Conservation (phyloP, 164 flowering plant genomes). For the Tinospora cordifolia region DNA sequence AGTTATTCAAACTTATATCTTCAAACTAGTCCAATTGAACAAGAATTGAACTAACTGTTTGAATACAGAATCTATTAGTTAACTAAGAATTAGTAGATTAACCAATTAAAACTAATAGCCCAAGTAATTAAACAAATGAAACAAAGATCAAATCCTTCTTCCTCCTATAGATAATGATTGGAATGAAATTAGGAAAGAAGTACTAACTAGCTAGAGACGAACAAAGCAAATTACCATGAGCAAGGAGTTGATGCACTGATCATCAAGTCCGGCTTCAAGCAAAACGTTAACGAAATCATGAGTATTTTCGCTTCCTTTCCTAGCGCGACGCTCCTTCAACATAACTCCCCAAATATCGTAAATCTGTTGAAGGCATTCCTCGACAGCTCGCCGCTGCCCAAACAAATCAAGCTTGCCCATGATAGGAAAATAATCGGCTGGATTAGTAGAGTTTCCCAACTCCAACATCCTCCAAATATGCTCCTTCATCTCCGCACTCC, state of each 20-base stretch:
- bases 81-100: too few relatives aligned
- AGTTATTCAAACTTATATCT: too few relatives aligned
- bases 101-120: too few relatives aligned
- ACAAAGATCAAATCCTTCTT: background rate
- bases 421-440: conserved; percentile 22
- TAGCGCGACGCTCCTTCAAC: conserved; percentile 14
- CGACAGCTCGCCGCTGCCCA: conserved; percentile 16
- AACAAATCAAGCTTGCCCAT: conserved; percentile 17
- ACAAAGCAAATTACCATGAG: conserved; percentile 21
- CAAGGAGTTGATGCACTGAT: conserved; percentile 21
- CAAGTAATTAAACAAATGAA: background rate
- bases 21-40: too few relatives aligned
- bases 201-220: background rate
- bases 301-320: background rate
- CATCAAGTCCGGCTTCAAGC: conserved; percentile 18
- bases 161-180: background rate
- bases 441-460: conserved; percentile 17
- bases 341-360: conserved; percentile 15
- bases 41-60: too few relatives aligned
- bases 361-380: conserved; percentile 5
- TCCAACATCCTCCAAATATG: conserved; percentile 22
- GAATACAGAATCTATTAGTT: too few relatives aligned
- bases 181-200: background rate
- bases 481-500: conserved; percentile 20
- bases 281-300: conserved; percentile 23